Base-by-base conservation (phyloP, 345 rosid genomes). In the Sapria himalayana region DNA sequence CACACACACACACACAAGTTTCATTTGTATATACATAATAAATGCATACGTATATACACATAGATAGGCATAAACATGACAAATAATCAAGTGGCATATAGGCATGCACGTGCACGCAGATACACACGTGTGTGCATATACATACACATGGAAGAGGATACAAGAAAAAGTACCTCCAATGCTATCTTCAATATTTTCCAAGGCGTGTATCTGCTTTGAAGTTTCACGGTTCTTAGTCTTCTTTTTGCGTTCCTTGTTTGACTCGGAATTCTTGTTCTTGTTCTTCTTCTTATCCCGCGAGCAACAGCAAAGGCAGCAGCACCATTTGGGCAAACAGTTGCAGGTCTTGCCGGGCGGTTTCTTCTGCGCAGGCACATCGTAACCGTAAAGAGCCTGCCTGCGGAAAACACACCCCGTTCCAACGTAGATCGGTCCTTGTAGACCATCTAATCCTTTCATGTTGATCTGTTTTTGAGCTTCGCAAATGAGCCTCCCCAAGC, bases 371-470 rank as follows among this genome's bases (percentile, higher is more conserved):
- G 97, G 92, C 45, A 94, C 97, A 66, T 86, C 97, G 52, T 46
- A 66, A 34, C 93, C 97, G 34, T 86, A 86, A 19, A 86, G 81
- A 17, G 97, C 94, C 52, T 67, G 74, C 74, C 97, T 81, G 56
- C 92, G 64, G 69, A 86, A 86, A 39, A 85, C 94, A 54, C 96
- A 85, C 32, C 96, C 96, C 18, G 98, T 89, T 45, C 98, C 96
- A 0, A 81, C 97, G 35, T 86, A 86, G 33, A 81, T 81, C 6
- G 97, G 97, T 40, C 97, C 97, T 76, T 86, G 97, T 44, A 81
- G 55, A 29, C 97, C 97, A 55, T 86, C 97, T n/a, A 81, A 62
- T 37, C 97, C 97, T 68, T 86, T 86, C 97, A 86, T 78, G 58
- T 86, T 86, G 56, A 86, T 78, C 97, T 86, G 84, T 55, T 56